These are phyloP conservation scores for Pleurotus citrinopileatus DNA, from an alignment of 768 basidiomycete genomes.

Conservation along the genomic window DNA sequence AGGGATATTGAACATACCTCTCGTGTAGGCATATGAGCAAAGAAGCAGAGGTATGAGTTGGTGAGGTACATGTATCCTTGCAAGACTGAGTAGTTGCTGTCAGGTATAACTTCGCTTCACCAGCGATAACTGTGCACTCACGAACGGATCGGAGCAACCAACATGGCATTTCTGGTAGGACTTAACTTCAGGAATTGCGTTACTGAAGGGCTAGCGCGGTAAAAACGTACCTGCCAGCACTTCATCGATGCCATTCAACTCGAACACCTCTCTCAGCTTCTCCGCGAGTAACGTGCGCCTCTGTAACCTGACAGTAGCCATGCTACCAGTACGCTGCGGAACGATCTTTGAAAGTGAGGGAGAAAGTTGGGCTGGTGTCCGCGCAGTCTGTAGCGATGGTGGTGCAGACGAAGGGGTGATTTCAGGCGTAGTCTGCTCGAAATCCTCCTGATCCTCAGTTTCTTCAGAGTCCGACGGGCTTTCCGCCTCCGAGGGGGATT, in stretches of 20 bases:
- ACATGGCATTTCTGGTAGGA: conserved; percentile 79
- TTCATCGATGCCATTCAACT: conserved; percentile 75
- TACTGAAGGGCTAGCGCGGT: not conserved
- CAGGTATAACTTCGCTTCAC: not conserved
- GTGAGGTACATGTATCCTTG: conserved; percentile 99
- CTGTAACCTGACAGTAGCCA: conserved; percentile 69
- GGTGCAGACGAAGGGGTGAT: conserved; percentile 14
- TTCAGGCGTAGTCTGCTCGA: conserved; percentile 52
- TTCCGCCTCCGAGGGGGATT: conserved; percentile 29
- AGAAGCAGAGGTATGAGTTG: conserved; percentile 92
- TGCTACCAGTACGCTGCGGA: conserved; percentile 52
- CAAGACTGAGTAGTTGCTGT: conserved; percentile 56
- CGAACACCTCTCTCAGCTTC: conserved; percentile 88
- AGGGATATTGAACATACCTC: conserved; percentile 52
- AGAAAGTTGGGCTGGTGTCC: not conserved
- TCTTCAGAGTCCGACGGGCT: conserved; percentile 40
- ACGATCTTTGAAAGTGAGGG: conserved; percentile 15
- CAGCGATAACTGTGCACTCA: conserved; percentile 40
- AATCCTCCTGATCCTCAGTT: conserved; percentile 49
- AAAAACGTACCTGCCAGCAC: conserved; percentile 70
- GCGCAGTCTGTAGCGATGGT: conserved; percentile 1
- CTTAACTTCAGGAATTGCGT: conserved; percentile 10
- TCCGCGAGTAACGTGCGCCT: conserved; percentile 75
- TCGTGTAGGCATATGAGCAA: conserved; percentile 87
- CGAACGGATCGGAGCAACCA: conserved; percentile 89